phyloP scores from a whole-genome alignment of 495 filamentous ascomycete species.

The Tuber microsphaerosporum region DNA sequence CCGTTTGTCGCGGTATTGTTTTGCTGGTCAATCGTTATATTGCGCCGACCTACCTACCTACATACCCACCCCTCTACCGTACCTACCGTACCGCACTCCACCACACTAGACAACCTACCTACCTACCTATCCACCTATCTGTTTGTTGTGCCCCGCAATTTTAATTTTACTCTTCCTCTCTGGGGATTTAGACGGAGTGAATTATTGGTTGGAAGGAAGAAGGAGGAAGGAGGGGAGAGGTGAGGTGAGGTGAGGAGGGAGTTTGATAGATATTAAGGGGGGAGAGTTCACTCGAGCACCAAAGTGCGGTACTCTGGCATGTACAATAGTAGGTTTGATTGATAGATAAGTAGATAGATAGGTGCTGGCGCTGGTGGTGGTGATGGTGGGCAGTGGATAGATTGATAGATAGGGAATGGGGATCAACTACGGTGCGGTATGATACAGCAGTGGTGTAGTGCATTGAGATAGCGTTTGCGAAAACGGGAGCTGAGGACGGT shows the following conservation, averaged over 20 bases:
- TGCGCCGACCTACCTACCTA: background rate
- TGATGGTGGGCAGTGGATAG: background rate
- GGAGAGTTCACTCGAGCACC: background rate
- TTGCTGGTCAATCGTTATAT: background rate
- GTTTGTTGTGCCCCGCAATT: background rate
- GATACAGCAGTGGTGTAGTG: background rate
- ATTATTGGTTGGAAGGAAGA: background rate
- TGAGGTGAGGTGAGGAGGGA: background rate
- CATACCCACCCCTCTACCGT: background rate
- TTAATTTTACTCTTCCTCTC: background rate
- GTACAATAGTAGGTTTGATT: background rate
- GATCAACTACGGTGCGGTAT: background rate
- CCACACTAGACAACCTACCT: slow-evolving; percentile 13
- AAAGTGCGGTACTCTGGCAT: background rate
- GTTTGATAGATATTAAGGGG: slow-evolving; percentile 1
- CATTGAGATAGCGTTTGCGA: background rate
- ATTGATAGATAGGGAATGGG: slow-evolving; percentile 1
- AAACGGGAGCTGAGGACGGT: background rate
- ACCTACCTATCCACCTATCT: slow-evolving; percentile 5
- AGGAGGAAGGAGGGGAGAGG: background rate
- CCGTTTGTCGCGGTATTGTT: background rate
- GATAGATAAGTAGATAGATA: background rate
- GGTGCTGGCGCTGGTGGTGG: background rate
- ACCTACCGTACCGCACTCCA: slow-evolving; percentile 3
- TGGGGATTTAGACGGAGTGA: background rate